Base-by-base conservation (phyloP, 208 protist genomes). In the Phytomonas serpens region DNA sequence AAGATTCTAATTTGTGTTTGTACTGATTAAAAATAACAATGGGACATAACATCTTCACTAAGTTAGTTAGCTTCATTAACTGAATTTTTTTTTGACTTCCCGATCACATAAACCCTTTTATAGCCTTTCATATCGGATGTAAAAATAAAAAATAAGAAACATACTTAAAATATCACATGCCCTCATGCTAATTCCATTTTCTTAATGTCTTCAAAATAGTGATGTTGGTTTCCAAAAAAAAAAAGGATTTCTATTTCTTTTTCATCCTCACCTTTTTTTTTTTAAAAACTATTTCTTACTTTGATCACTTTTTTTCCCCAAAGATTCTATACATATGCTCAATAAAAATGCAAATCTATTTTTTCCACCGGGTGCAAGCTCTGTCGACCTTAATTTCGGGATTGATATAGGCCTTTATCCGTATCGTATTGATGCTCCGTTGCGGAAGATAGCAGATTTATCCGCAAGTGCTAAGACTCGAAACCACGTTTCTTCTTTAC, bases 261-360 rank as follows among this genome's bases (percentile, higher is more conserved):
- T 52, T 16, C 13, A 61, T 5, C 51, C 4, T 32, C 68, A 64
- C 6, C n/a, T 69, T 66, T 40, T 29, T 27, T 23, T 33, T 13
- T 6, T 68, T 52, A 4, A 40, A 42, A 70, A 76, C 30, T 62
- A 29, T 40, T 47, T 57, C 2, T 64, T 1, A 29, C 2, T 71
- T 32, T 31, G 0, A 63, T 57, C 19, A 11, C 14, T 4, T 67
- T 69, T 77, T 65, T 69, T 77, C 47, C 27, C 52, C 67, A 0
- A 13, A 29, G 42, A 27, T 64, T 61, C 19, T 75, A 38, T 27
- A 57, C 9, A 1, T 27, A 91, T 90, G 88, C 72, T 93, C 14
- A 93, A 93, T 72, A 77, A 77, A 23, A 92, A 93, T 79, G 86
- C 86, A 3, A 92, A 92, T 67, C 77, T 83, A n/a, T 92, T 93